These are phyloP conservation scores for Casuarina glauca DNA, from an alignment of 306 rosid genomes.

Conservation along the genomic window DNA sequence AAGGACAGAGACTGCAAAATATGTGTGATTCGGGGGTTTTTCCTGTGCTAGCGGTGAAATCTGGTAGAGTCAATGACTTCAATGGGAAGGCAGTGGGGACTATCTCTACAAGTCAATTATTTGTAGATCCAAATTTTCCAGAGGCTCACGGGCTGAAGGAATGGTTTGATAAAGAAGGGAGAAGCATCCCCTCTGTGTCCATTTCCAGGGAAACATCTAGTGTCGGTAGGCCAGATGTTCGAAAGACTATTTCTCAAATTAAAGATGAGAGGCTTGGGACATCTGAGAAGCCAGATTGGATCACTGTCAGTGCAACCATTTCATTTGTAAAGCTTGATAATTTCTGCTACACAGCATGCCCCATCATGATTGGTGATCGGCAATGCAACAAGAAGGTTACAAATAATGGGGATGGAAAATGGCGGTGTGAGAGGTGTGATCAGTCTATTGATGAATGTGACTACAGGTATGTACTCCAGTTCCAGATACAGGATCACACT, in stretches of 20 bases:
- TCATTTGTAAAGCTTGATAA: constrained; percentile 66
- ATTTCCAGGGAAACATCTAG: constrained; percentile 60
- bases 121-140: constrained; percentile 61
- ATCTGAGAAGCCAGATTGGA: constrained; percentile 94
- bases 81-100: constrained; percentile 86
- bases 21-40: constrained; percentile 71
- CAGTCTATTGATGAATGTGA: constrained; percentile 64
- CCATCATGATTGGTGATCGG: constrained; percentile 72
- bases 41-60: constrained; percentile 78
- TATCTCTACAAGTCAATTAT: constrained; percentile 63
- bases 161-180: constrained; percentile 86
- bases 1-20: constrained; percentile 75
- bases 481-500: constrained; percentile 84
- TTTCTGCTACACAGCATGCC: constrained; percentile 87
- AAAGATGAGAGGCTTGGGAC: constrained; percentile 93
- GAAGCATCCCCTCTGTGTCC: constrained; percentile 51
- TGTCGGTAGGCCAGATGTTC: constrained; percentile 47
- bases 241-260: constrained; percentile 75
- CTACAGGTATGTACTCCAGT: constrained; percentile 75
- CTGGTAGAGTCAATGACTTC: constrained; percentile 74
- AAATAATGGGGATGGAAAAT: constrained; percentile 85
- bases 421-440: constrained; percentile 87
- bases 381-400: constrained; percentile 85
- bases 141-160: constrained; percentile 56
- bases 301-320: constrained; percentile 65